Evolutionary conservation across 805 yeast species (phyloP).

Genomic region (Yarrowia divulgata): DNA sequence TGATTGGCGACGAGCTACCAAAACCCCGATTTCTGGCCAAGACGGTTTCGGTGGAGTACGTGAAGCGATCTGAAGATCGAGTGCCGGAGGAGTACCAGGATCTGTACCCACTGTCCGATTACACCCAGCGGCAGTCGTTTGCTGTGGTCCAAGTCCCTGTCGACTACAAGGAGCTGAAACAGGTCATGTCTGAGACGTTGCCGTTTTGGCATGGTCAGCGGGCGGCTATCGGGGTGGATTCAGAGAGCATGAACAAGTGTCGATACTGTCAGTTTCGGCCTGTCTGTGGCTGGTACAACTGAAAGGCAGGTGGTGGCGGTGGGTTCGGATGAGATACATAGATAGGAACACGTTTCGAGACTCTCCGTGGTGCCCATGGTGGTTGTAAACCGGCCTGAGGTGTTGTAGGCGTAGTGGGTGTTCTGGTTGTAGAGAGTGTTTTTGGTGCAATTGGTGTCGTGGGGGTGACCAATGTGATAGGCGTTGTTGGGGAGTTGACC

Average conservation of each 20-base stretch:
- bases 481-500: background rate
- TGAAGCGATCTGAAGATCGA: conserved; percentile 12
- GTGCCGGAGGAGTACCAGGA: conserved; percentile 13
- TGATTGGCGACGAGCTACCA: conserved; percentile 18
- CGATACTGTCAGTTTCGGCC: conserved; percentile 26
- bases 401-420: background rate
- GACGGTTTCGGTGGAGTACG: conserved; percentile 32
- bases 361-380: conserved; percentile 14
- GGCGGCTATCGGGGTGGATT: conserved; percentile 19
- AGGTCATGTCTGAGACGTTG: conserved; percentile 13
- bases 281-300: conserved; percentile 28
- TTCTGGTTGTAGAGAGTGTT: background rate
- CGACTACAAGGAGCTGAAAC: conserved; percentile 6
- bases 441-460: background rate
- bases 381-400: too few relatives aligned
- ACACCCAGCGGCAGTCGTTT: conserved; percentile 13
- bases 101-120: conserved; percentile 10
- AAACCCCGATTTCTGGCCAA: background rate
- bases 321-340: background rate
- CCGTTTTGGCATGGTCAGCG: conserved; percentile 29
- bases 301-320: conserved; percentile 3
- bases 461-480: background rate
- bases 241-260: conserved; percentile 19
- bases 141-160: conserved; percentile 25
- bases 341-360: conserved; percentile 6